Percentiles rank a stretch among this genome's conserved stretches.
phyloP scores from a whole-genome alignment of 2,329 filamentous ascomycete species.

The Pezicula radicicola region DNA sequence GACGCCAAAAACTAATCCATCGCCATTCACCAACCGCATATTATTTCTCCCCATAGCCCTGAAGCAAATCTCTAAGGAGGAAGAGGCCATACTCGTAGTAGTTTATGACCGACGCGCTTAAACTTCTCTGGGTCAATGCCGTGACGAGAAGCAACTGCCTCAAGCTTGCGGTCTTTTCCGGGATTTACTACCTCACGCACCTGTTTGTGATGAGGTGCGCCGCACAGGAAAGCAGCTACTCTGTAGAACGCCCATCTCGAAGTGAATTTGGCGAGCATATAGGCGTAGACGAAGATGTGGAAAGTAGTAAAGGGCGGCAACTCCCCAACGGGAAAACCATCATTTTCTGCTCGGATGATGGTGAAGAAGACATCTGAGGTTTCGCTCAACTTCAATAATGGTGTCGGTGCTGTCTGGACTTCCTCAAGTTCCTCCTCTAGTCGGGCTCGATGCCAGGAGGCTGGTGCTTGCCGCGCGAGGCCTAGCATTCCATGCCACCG shows the following conservation, averaged over 20 bases:
- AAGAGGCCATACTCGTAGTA: constrained; percentile 33
- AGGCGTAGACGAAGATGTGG: constrained; percentile 24
- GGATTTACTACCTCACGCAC: constrained; percentile 36
- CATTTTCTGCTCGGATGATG: constrained; percentile 31
- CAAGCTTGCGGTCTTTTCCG: constrained; percentile 29
- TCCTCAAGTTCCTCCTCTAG: constrained; percentile 27
- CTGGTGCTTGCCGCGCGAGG: constrained; percentile 26
- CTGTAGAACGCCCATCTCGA: constrained; percentile 33
- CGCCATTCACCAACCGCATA: too few species aligned
- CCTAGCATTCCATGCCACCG: constrained; percentile 22
- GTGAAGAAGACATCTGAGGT: constrained; percentile 35
- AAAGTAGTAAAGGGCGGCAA: constrained; percentile 10
- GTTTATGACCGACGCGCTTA: constrained; percentile 18
- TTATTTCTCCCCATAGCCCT: background rate
- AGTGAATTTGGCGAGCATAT: constrained; percentile 36
- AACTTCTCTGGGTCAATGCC: constrained; percentile 28
- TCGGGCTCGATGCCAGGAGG: constrained; percentile 27
- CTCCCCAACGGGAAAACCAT: constrained; percentile 28
- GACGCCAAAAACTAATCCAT: too few species aligned
- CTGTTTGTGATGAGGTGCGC: constrained; percentile 12
- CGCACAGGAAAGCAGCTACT: constrained; percentile 25
- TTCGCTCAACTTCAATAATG: constrained; percentile 30
- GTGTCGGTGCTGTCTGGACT: constrained; percentile 24
- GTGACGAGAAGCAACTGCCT: constrained; percentile 30
- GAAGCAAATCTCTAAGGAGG: constrained; percentile 20